phyloP scores from a whole-genome alignment of 495 filamentous ascomycete genomes.

The Lasiosphaeriaceae sp. region DNA sequence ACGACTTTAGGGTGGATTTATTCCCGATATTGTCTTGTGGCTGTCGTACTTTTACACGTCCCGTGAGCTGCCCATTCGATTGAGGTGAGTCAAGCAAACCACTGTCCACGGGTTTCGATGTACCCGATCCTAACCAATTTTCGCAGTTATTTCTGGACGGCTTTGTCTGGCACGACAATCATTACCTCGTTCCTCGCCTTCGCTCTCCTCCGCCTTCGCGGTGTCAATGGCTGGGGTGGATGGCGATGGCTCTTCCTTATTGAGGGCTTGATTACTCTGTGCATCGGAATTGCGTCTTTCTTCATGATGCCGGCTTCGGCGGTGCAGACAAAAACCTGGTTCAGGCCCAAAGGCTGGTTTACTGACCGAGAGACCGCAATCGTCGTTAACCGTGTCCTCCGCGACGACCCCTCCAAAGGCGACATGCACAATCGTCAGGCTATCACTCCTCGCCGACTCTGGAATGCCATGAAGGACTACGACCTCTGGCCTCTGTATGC shows the following conservation, averaged over 20 bases:
- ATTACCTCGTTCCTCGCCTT: slow-evolving; percentile 51
- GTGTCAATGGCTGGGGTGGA: slow-evolving; percentile 48
- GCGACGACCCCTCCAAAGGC: slow-evolving; percentile 54
- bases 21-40: slow-evolving; percentile 51
- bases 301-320: slow-evolving; percentile 54
- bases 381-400: slow-evolving; percentile 46
- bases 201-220: slow-evolving; percentile 50
- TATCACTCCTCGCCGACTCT: slow-evolving; percentile 55
- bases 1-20: slow-evolving; percentile 55
- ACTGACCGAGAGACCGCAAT: slow-evolving; percentile 49
- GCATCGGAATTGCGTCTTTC: slow-evolving; percentile 49
- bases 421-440: slow-evolving; percentile 60
- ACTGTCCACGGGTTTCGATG: too few species aligned
- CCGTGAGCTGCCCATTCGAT: slow-evolving; percentile 59
- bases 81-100: slow-evolving; percentile 51
- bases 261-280: slow-evolving; percentile 49
- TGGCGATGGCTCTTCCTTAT: slow-evolving; percentile 61
- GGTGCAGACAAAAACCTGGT: slow-evolving; percentile 48
- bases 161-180: slow-evolving; percentile 48
- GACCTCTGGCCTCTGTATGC: slow-evolving; percentile 73
- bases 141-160: slow-evolving; percentile 50
- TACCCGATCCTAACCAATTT: too few species aligned
- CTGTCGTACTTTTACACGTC: slow-evolving; percentile 71
- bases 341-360: slow-evolving; percentile 50
- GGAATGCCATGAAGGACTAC: slow-evolving; percentile 60